phyloP scores from a whole-genome alignment of 2,329 filamentous ascomycete species.

The Sarocladium strictum region DNA sequence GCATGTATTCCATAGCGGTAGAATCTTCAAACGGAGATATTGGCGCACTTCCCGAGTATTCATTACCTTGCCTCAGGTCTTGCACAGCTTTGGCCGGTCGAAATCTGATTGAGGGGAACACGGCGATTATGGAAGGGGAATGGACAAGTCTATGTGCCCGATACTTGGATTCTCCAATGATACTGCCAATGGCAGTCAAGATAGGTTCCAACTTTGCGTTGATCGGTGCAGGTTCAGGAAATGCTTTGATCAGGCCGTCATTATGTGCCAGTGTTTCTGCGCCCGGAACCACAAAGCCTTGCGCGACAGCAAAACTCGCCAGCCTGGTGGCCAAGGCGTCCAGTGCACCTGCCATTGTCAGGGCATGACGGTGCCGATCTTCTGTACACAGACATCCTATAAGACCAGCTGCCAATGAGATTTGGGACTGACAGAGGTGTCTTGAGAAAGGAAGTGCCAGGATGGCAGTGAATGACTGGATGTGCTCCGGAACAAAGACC shows the following conservation, averaged over 20 bases:
- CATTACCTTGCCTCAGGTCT: slow-evolving; percentile 46
- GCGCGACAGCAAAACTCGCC: slow-evolving; percentile 61
- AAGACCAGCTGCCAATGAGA: slow-evolving; percentile 51
- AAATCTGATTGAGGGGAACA: slow-evolving; percentile 58
- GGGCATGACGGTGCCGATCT: slow-evolving; percentile 62
- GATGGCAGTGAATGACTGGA: slow-evolving; percentile 60
- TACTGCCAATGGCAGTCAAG: slow-evolving; percentile 68
- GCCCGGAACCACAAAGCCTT: slow-evolving; percentile 63
- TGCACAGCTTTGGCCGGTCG: slow-evolving; percentile 40
- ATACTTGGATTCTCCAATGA: slow-evolving; percentile 74
- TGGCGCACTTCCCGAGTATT: slow-evolving; percentile 42
- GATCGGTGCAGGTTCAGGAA: slow-evolving; percentile 57
- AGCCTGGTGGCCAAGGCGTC: slow-evolving; percentile 72
- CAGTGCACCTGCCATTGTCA: slow-evolving; percentile 68
- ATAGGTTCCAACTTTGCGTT: slow-evolving; percentile 60
- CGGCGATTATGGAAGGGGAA: slow-evolving; percentile 61
- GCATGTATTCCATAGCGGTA: slow-evolving; percentile 59
- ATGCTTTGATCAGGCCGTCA: slow-evolving; percentile 48
- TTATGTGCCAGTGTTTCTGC: slow-evolving; percentile 49
- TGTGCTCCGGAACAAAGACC: slow-evolving; percentile 57
- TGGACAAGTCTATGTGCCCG: slow-evolving; percentile 66
- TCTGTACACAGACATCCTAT: slow-evolving; percentile 58
- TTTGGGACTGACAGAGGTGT: slow-evolving; percentile 53
- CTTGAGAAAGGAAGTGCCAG: slow-evolving; percentile 52
- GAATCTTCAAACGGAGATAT: slow-evolving; percentile 36